phyloP scores from a whole-genome alignment of 1,284 basidiomycete species.

The Sporisorium graminicola region DNA sequence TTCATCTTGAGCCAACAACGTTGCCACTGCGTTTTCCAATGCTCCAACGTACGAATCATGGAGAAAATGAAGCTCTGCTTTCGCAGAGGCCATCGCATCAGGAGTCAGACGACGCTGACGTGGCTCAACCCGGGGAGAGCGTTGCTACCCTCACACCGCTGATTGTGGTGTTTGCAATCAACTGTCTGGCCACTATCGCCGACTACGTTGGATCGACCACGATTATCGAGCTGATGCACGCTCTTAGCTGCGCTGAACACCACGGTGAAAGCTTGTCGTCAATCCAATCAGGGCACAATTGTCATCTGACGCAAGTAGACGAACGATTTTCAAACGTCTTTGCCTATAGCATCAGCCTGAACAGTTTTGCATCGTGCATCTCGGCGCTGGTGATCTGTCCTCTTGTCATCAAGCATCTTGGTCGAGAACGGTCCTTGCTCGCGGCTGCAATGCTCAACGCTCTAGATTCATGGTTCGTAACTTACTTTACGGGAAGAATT shows the following conservation, averaged over 20 bases:
- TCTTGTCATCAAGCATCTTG: constrained; percentile 7
- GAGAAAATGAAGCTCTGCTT: constrained; percentile 3
- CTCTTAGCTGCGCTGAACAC: constrained; percentile 3
- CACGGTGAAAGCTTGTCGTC: constrained; percentile 6
- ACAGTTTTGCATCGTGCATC: constrained; percentile 10
- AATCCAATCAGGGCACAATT: constrained; percentile 5
- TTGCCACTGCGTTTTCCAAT: constrained; percentile 5
- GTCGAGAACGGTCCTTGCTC: constrained; percentile 10
- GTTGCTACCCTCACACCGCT: constrained; percentile 5
- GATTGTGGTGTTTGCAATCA: constrained; percentile 4
- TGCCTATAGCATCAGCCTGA: constrained; percentile 4
- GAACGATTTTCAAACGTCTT: constrained; percentile 7
- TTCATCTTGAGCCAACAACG: constrained; percentile 1
- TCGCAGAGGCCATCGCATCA: constrained; percentile 3
- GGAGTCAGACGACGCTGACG: constrained; percentile 4
- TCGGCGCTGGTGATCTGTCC: constrained; percentile 6
- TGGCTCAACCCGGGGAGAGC: constrained; percentile 3
- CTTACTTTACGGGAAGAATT: constrained; percentile 7
- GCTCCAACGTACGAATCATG: constrained; percentile 4
- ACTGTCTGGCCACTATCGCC: constrained; percentile 1
- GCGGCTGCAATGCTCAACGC: constrained; percentile 7
- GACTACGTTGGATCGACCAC: constrained; percentile 2
- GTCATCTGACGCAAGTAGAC: constrained; percentile 6
- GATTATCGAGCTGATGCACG: constrained; percentile 6
- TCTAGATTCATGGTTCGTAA: constrained; percentile 3